Base-by-base conservation (phyloP, 768 basidiomycete genomes). In the Tulasnella sp. region DNA sequence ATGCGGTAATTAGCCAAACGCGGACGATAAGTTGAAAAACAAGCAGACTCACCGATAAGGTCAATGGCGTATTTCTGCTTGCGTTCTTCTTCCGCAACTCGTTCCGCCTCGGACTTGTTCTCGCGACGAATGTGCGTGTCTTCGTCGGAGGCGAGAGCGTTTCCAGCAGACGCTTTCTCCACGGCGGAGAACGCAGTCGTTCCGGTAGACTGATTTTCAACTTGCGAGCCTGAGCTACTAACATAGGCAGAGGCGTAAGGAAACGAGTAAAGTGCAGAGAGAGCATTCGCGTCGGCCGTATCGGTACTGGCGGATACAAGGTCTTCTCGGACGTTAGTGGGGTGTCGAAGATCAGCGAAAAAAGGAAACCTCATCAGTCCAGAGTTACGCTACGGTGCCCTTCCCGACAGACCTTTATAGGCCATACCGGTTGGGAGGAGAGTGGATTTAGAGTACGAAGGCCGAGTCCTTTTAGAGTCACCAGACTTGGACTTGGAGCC, bases 21-120 rank as follows among this genome's bases (percentile, higher is more conserved):
- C 15, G 11, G 27, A 19, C 35, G 31, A 31, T 31, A 19, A 19
- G 37, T 12, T 39, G 8, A 21, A 21, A 21, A 15, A 6, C 43
- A 19, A 45, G 6, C 14, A 2, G 2, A 56, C 54, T 27, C 54
- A 56, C 54, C 54, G 42, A 56, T 46, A 19, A 56, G 40, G 23
- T 56, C 54, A 2, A 56, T 41, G 23, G 54, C 54, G 39, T 56
- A 56, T 35, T 31, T 31, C 40, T 56, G 54, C 54, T 56, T 56
- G 25, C 43, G 23, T 12, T 31, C 32, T 35, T 42, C 54, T 42
- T 56, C 54, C 17, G 34, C 48, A n/a, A 43, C 32, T 29, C 48
- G 21, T 29, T 49, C 48, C 48, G 21, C 8, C 23, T 19, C 23
- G 12, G 25, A n/a, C 23, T 12, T 49, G 15, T 9, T 8, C 23